Base-by-base conservation (phyloP, 2,329 filamentous ascomycete genomes). In the Epichloe baconii region DNA sequence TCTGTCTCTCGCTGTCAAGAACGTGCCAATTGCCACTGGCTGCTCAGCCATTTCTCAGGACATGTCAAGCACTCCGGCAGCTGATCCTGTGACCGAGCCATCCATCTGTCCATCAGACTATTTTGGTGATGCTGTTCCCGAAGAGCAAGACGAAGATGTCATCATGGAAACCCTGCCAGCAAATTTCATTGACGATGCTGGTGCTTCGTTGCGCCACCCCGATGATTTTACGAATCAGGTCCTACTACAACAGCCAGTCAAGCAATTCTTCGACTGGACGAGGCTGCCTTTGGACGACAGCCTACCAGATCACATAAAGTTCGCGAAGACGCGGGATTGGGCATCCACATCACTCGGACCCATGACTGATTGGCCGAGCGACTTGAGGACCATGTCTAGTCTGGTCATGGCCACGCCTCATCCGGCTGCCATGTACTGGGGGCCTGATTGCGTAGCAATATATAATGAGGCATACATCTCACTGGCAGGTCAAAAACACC, bases 401-500 rank as follows among this genome's bases (percentile, higher is more conserved):
- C 68, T 91, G 43, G 80, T 94, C 58, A 89, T 93, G 85, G 83
- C 79, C 14, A 85, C 79, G 53, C 85, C 85, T 11, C 81, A 88
- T 60, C 83, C 85, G 1, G 80, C 82, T 5, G 83, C 84, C 7
- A 80, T 89, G 74, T 91, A 90, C 63, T 91, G 87, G 86, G 86
- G 86, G 0, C 71, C 75, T 2, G 81, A 89, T 12, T 71, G 79
- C 42, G 75, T 82, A 15, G 76, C 77, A 7, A 77, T 88, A 10
- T 88, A 88, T 66, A 88, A 88, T 57, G 83, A 86, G 58, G 81
- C 83, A 0, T 87, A 86, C 60, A 76, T 85, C 40, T 68, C 80
- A 8, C 68, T 91, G 38, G 85, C 85, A 3, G 86, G 86, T 3
- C 74, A 84, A 58, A 90, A 90, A 58, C 88, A 94, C 60, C 87